These are phyloP conservation scores for Trichophyton simii DNA, from an alignment of 2,329 filamentous ascomycete species.

Conservation along the genomic window DNA sequence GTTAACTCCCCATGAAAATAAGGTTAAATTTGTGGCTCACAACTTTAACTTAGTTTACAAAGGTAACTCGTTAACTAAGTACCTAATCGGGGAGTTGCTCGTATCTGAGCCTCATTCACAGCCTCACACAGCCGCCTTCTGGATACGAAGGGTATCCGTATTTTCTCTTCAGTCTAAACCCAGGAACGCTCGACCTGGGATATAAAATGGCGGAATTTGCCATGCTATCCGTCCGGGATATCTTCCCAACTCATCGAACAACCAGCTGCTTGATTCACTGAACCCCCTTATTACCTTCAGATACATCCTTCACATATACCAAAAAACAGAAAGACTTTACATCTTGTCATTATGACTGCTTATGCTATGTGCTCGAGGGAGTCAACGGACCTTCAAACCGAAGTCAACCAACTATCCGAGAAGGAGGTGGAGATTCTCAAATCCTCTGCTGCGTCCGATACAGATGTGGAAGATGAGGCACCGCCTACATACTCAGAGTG, in stretches of 20 bases:
- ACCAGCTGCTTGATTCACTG: neutral
- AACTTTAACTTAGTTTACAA: neutral
- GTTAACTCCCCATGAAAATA: too few species aligned
- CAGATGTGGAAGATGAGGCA: neutral
- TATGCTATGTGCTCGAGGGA: neutral
- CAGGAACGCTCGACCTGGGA: neutral
- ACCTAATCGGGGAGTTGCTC: neutral
- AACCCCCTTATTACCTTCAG: neutral
- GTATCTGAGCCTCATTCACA: constrained; percentile 1
- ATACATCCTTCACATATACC: neutral
- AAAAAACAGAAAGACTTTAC: neutral
- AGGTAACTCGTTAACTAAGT: neutral
- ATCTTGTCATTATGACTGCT: neutral
- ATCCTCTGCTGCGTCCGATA: constrained; percentile 9
- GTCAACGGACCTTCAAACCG: neutral
- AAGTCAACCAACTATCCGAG: neutral
- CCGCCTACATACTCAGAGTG: constrained; percentile 2
- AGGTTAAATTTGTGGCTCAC: too few species aligned
- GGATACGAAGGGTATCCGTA: neutral
- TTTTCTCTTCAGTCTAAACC: neutral
- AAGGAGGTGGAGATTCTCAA: constrained; percentile 11
- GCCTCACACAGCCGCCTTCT: neutral
- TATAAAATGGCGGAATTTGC: neutral
- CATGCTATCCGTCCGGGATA: neutral
- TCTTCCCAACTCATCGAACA: neutral